phyloP scores from a whole-genome alignment of 2,329 filamentous ascomycete species.

The Capronia americana region DNA sequence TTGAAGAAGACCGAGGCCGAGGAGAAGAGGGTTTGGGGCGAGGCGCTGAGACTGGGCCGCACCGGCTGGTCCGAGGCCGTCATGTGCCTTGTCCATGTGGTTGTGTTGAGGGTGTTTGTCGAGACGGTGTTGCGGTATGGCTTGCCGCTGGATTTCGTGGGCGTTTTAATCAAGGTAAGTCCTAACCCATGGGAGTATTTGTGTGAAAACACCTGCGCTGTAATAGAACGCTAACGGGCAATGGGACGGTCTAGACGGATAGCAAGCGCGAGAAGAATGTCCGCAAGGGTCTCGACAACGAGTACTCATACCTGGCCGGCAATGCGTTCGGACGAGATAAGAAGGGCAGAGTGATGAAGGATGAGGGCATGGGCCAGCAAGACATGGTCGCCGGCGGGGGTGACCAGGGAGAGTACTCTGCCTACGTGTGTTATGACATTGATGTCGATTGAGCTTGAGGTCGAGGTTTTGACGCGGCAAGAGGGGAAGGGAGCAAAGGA shows the following conservation, averaged over 20 bases:
- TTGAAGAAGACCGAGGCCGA: slow-evolving; percentile 80
- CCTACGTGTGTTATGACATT: slow-evolving; percentile 97
- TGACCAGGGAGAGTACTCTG: slow-evolving; percentile 84
- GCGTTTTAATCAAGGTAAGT: slow-evolving; percentile 80
- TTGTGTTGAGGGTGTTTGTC: slow-evolving; percentile 91
- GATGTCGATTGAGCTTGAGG: slow-evolving; percentile 62
- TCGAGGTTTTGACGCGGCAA: background rate
- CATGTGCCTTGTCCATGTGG: slow-evolving; percentile 93
- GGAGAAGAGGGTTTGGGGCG: slow-evolving; percentile 90
- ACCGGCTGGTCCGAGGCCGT: slow-evolving; percentile 96
- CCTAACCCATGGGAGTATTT: slow-evolving; percentile 4
- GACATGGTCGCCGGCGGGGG: slow-evolving; percentile 65
- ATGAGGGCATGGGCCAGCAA: slow-evolving; percentile 77
- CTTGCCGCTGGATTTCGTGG: slow-evolving; percentile 86
- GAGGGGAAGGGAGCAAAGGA: too few relatives aligned
- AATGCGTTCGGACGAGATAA: slow-evolving; percentile 95
- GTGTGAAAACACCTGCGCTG: too few relatives aligned
- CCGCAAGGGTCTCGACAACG: slow-evolving; percentile 77
- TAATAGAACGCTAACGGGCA: too few relatives aligned
- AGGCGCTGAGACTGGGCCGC: slow-evolving; percentile 82
- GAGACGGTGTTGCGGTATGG: slow-evolving; percentile 98
- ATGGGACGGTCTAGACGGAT: slow-evolving; percentile 78
- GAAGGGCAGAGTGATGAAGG: slow-evolving; percentile 88
- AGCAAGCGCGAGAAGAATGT: slow-evolving; percentile 81
- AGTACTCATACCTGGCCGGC: slow-evolving; percentile 90